Evolutionary conservation across 2,329 filamentous ascomycete genomes (phyloP), one percentile per base, ranked within the genome.

Genomic region (Penicillium brevicompactum): DNA sequence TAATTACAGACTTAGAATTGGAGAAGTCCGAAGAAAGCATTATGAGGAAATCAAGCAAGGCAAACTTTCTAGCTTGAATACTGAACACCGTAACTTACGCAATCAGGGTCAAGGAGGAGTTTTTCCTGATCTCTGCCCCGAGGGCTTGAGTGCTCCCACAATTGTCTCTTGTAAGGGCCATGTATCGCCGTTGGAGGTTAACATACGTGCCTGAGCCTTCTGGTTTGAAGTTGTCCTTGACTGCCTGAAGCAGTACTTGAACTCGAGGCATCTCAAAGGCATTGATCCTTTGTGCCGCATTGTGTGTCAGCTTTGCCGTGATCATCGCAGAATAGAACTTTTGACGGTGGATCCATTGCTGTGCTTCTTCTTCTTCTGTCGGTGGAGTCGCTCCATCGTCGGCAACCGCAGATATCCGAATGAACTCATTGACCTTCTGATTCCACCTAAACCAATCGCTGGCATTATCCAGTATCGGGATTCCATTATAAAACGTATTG

Each of bases 261-360:
- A 54, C 46, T 31, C 37, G 38, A 45, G 32, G 24, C 16, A 54
- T 54, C 13, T 49, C 22, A 24, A 49, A 54, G 46, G 37, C 37
- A 18, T 54, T 49, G 22, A 54, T 54, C n/a, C 51, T 13, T 18
- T 49, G 37, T 18, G 37, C 51, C 30, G 45, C 46, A 37, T 30
- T 37, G 14, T 49, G 21, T 11, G 51, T 49, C 30, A 54, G 30
- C n/a, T n/a, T n/a, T n/a, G n/a, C n/a, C n/a, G n/a, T n/a, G n/a
- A n/a, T n/a, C n/a, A n/a, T n/a, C n/a, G n/a, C n/a, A n/a, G n/a
- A n/a, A n/a, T n/a, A n/a, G n/a, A n/a, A n/a, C n/a, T n/a, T n/a
- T n/a, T n/a, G 65, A 55, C 9, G 62, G 55, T 41, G 59, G 59
- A 31, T 53, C 60, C 37, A 59, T 55, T 32, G 63, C 53, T 2